Evolutionary conservation across 78 protist genomes (phyloP), one percentile per base, ranked within the genome.

Genomic region (slime mould (Dictyostelium discoideum)): DNA sequence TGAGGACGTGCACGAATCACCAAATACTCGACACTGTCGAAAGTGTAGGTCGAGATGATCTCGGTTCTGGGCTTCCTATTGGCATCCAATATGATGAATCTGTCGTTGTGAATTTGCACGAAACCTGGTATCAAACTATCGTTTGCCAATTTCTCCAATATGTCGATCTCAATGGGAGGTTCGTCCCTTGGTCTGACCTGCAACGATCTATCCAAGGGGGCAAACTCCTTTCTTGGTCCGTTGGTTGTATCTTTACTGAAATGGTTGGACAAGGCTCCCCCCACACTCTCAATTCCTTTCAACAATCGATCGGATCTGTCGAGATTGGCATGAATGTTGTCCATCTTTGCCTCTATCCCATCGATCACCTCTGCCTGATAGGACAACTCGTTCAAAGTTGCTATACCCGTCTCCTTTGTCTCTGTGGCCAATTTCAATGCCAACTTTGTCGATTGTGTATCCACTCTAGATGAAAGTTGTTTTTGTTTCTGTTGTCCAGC

Each of bases 321-420:
- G 0, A 92, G n/a, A 69, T 92, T 92, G 6, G 40, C 0, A 22
- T 92, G 96, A 65, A 92, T 92, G 32, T 92, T 92, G 1, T 92
- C 96, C 5, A 92, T 72, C 37, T 92, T 85, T 78, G 60, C 39
- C 26, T 92, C 96, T 8, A 92, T 92, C 0, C 74, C 48, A 86
- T 92, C 96, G 24, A 92, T 92, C 0, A 85, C 11, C 46, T 92
- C 96, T 22, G 96, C 96, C 54, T 92, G 96, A 37, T 42, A 57
- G 8, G 50, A 20, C 0, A 92, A 57, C 39, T 92, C 96, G 14
- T 85, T 48, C 44, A 92, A 26, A 22, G 92, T 86, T 14, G 87
- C 40, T 1, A 86, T 86, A 92, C 96, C 96, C 22, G 86, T 80
- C 26, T 86, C 96, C 32, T 54, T 78, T 1, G 92, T 84, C 20